Conservation (phyloP, 164 flowering plant genomes). For the Vitis rotundifolia region DNA sequence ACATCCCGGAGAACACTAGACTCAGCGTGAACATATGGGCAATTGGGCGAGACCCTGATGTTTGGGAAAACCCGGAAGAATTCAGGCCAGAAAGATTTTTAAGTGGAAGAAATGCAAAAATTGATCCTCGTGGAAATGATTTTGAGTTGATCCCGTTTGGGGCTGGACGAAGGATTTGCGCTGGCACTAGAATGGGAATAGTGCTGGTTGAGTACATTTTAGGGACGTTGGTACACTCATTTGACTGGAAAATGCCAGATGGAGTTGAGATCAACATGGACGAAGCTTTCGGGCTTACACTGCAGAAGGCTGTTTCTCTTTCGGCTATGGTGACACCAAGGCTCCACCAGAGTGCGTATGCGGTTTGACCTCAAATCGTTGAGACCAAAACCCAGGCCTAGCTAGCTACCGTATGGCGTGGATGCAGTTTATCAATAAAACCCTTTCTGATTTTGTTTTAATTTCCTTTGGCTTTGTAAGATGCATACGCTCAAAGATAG, state of each 20-base stretch:
- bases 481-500: too few relatives aligned
- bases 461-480: too few relatives aligned
- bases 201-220: conserved; percentile 16
- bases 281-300: conserved; percentile 16
- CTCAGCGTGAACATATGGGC: too few relatives aligned
- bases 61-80: too few relatives aligned
- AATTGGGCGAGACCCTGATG: too few relatives aligned
- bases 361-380: too few relatives aligned
- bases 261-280: conserved; percentile 19
- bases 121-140: conserved; percentile 15
- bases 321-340: neutral
- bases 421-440: too few relatives aligned
- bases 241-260: conserved; percentile 16
- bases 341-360: neutral
- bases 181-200: neutral
- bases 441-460: too few relatives aligned
- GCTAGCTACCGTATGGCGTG: too few relatives aligned
- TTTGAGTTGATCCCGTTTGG: conserved; percentile 21
- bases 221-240: conserved; percentile 24
- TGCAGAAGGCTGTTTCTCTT: neutral
- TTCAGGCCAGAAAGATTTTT: neutral
- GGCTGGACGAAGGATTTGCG: too few relatives aligned
- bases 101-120: conserved; percentile 1
- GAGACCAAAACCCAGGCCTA: too few relatives aligned
- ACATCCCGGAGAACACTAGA: too few relatives aligned